Base-by-base conservation (phyloP, 352 stramenopile species). In the Thalassiosira sp. region DNA sequence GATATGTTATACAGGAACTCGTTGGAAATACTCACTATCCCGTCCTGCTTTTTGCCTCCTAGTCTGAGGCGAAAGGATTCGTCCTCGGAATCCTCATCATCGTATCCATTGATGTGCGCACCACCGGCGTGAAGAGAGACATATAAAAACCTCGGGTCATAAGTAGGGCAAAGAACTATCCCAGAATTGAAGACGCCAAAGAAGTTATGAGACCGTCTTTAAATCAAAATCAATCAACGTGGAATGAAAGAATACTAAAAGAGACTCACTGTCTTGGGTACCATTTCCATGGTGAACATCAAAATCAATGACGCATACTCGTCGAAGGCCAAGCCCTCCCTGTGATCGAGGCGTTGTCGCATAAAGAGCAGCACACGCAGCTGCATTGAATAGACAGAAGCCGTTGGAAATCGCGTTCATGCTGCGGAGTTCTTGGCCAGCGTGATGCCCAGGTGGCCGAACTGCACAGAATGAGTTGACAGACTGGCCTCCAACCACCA, bases 331-430 rank as follows among this genome's bases (percentile, higher is more conserved):
- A 33, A 91, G 76, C 43, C 93, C 90, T 63, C 96, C 95, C 63
- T 97, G 91, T 57, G 96, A 91, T 45, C 90, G 87, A 15, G 95
- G 91, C 27, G 86, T 78, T 58, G 88, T 84, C 27, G 96, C 97
- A 85, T 99, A 98, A 3, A 97, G 91, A 33, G 96, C 96, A 37
- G 94, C 97, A 57, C 98, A 96, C 13, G 96, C 97, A 42, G 98
- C 96, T 75, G 97, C 97, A 88, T 99, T 99, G 35, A 99, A 90
- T 10, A 99, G 82, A 83, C 96, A 99, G 74, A 99, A 99, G 15
- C 97, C 97, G 81, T 95, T 93, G 16, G 80, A 92, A 15, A 93
- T 85, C 45, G 91, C 90, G 11, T 93, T 94, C 78, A 98, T 96
- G 61, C 97, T 94, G 31, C 89, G 90, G 85, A 98, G 46, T 83